Base-by-base conservation (phyloP, 2,329 filamentous ascomycete genomes). In the Apiospora arundinis region DNA sequence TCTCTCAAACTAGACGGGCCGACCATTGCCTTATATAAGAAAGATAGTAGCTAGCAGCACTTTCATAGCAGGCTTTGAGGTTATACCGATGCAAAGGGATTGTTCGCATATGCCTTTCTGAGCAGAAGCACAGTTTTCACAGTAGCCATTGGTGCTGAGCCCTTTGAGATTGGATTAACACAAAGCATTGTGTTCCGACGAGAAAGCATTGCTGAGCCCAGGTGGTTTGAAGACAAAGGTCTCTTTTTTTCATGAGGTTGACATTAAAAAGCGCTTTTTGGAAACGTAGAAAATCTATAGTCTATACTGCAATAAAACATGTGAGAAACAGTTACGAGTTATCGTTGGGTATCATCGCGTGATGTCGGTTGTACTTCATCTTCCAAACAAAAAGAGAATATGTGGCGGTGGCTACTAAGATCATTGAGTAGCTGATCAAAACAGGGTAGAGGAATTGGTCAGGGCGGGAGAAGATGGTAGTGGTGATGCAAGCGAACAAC, bases 331-430 rank as follows among this genome's bases (percentile, higher is more conserved):
- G n/a, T 63, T 40, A 63, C 56, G 32, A 63, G 21, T 63, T 40
- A 32, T 63, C 56, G 56, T 63, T 63, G 56, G 56, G 56, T 63
- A 63, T 63, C 56, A 63, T 63, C 56, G 56, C 56, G 56, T 63
- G 56, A 63, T 63, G 56, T 63, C 32, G 28, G 56, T 63, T 63
- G 56, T 63, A 63, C 56, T 63, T 63, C 56, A 63, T 63, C 56
- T 63, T 63, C 56, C 56, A 63, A 40, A 63, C 56, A 63, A 63
- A 63, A 40, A 63, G 56, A 40, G 56, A 63, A 63, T 63, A 63
- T 8, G 28, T 40, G 56, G 56, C 56, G 56, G 56, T 63, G 32
- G 56, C 56, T 63, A 63, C 56, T 63, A 63, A 40, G 56, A 63
- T 63, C 56, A 63, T 63, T 3, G 56, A 63, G 56, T 63, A 63